A percentile compares a stretch with the other conserved stretches of the same genome.
phyloP scores from a whole-genome alignment of 345 rosid genomes.

The Citrus australasica region DNA sequence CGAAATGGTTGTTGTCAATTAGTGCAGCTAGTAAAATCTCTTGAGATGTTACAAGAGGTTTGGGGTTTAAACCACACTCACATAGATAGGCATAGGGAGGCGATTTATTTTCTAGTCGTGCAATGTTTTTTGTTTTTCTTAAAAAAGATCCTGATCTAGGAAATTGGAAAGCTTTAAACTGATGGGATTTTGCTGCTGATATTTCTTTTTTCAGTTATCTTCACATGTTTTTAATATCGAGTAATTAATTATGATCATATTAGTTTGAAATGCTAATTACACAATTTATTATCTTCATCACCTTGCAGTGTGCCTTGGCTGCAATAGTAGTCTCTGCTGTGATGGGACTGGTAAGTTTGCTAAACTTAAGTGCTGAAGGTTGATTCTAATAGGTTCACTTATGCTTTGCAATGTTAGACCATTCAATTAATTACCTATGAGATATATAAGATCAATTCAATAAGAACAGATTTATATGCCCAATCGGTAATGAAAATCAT shows the following conservation, averaged over 20 bases:
- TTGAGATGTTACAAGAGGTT: not conserved
- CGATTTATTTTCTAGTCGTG: not conserved
- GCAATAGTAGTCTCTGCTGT: conserved; percentile 96
- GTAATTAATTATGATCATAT: not conserved
- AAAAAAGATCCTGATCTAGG: not conserved
- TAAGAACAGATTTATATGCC: not conserved
- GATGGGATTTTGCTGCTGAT: not conserved
- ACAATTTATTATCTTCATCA: conserved; percentile 15
- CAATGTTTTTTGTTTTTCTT: not conserved
- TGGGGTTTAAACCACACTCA: not conserved
- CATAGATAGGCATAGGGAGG: not conserved
- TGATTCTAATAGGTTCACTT: not conserved
- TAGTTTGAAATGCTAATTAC: conserved; percentile 24
- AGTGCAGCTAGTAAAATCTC: not conserved
- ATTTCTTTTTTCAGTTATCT: not conserved
- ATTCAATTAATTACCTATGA: not conserved
- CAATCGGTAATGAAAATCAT: not conserved
- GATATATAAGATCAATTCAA: not conserved
- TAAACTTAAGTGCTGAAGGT: conserved; percentile 1
- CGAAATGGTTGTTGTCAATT: not conserved
- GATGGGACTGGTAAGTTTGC: conserved; percentile 74
- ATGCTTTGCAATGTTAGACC: not conserved
- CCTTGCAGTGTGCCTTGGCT: conserved; percentile 90
- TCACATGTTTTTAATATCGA: not conserved
- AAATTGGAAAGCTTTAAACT: not conserved